Percentiles rank a stretch among this genome's conserved stretches.
These are phyloP conservation scores for Fomitopsis pulvina DNA, from an alignment of 768 basidiomycete species.

Conservation along the genomic window DNA sequence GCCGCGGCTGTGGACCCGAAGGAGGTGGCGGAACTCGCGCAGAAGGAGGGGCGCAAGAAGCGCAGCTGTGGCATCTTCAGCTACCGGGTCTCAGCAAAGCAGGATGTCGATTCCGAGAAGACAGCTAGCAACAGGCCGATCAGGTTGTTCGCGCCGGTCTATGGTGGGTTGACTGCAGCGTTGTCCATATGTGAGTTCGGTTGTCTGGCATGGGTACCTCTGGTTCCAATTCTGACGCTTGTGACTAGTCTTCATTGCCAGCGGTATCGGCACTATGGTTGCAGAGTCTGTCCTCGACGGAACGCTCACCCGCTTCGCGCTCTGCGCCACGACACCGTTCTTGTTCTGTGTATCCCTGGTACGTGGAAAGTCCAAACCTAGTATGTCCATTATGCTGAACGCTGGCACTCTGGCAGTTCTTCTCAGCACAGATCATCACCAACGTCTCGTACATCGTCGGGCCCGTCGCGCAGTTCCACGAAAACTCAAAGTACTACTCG, in stretches of 20 bases:
- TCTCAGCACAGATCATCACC: slow-evolving; percentile 61
- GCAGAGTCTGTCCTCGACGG: slow-evolving; percentile 66
- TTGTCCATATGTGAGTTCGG: slow-evolving; percentile 59
- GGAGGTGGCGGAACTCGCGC: slow-evolving; percentile 13
- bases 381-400: background rate
- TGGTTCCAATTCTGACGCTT: background rate
- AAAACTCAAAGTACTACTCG: slow-evolving; percentile 82
- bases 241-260: slow-evolving; percentile 57
- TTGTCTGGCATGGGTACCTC: too few species aligned
- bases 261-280: slow-evolving; percentile 51
- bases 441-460: slow-evolving; percentile 68
- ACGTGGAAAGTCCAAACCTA: slow-evolving; percentile 21
- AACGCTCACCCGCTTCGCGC: slow-evolving; percentile 52
- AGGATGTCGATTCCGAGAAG: slow-evolving; percentile 49
- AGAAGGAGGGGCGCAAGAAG: slow-evolving; percentile 16
- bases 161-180: slow-evolving; percentile 63
- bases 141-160: slow-evolving; percentile 65
- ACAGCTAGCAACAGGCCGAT: slow-evolving; percentile 30
- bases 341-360: slow-evolving; percentile 74
- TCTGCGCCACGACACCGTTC: slow-evolving; percentile 61
- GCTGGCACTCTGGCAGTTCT: slow-evolving; percentile 49
- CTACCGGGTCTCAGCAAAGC: slow-evolving; percentile 20
- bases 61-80: slow-evolving; percentile 16
- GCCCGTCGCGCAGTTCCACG: slow-evolving; percentile 79
- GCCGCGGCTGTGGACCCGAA: slow-evolving; percentile 12